These are phyloP conservation scores for Rhypophila decipiens DNA, from an alignment of 495 filamentous ascomycete species.

Conservation along the genomic window DNA sequence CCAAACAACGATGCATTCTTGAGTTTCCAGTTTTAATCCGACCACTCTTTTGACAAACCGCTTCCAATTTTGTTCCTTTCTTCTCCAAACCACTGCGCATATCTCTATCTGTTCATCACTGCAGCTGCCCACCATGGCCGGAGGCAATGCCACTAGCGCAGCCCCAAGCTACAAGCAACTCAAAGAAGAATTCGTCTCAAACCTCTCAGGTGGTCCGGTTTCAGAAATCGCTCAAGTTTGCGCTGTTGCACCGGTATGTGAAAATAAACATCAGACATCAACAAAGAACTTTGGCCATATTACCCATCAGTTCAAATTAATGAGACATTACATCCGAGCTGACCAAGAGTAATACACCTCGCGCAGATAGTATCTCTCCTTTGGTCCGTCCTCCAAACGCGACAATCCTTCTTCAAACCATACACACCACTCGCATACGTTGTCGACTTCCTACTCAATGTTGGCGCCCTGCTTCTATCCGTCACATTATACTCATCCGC, in stretches of 20 bases:
- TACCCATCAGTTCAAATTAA: too few species aligned
- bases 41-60: too few species aligned
- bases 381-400: conserved; percentile 84
- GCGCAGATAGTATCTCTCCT: conserved; percentile 70
- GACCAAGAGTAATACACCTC: conserved; percentile 2
- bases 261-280: conserved; percentile 7
- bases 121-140: conserved; percentile 24
- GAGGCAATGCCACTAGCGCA: conserved; percentile 20
- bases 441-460: conserved; percentile 82
- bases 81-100: not conserved
- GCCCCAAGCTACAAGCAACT: conserved; percentile 67
- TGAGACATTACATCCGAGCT: conserved; percentile 1
- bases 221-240: conserved; percentile 82
- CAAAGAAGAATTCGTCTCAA: conserved; percentile 94
- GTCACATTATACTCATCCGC: conserved; percentile 77
- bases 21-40: too few species aligned
- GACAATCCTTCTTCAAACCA: conserved; percentile 75
- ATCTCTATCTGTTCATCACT: not conserved
- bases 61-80: too few species aligned
- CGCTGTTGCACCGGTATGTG: conserved; percentile 77
- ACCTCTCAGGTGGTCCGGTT: conserved; percentile 77
- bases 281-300: too few species aligned
- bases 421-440: conserved; percentile 61
- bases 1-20: not conserved
- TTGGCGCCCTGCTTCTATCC: conserved; percentile 71